These are phyloP conservation scores for Penicillium sp. DNA, from an alignment of 2,329 filamentous ascomycete species.

Conservation along the genomic window DNA sequence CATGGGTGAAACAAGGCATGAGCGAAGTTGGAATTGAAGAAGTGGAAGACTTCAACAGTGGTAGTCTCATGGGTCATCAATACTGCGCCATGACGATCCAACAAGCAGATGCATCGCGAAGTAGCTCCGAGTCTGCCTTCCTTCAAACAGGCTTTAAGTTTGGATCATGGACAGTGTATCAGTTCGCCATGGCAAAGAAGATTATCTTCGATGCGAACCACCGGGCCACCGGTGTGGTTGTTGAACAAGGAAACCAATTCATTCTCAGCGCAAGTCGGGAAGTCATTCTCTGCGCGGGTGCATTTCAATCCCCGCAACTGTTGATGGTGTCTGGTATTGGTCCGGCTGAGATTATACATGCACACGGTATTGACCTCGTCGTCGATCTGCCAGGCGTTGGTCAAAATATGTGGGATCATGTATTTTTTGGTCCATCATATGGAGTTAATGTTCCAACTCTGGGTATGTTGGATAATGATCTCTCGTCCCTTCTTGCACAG, in stretches of 20 bases:
- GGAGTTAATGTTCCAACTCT: conserved; percentile 29
- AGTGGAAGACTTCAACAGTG: conserved; percentile 46
- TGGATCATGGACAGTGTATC: conserved; percentile 43
- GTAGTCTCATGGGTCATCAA: conserved; percentile 44
- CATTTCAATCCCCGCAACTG: conserved; percentile 57
- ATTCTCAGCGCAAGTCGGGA: conserved; percentile 54
- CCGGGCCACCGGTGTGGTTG: conserved; percentile 50
- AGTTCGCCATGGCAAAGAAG: conserved; percentile 46
- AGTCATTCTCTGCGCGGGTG: conserved; percentile 53
- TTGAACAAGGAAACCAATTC: conserved; percentile 40
- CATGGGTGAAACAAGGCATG: conserved; percentile 41
- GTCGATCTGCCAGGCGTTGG: conserved; percentile 37
- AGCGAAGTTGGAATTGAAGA: conserved; percentile 44
- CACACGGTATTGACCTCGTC: conserved; percentile 30
- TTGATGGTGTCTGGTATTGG: conserved; percentile 57
- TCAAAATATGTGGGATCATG: conserved; percentile 40
- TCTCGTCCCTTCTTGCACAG: conserved; percentile 17
- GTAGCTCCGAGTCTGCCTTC: conserved; percentile 49
- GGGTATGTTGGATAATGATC: conserved; percentile 18
- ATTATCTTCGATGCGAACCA: conserved; percentile 54
- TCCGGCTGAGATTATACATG: conserved; percentile 30
- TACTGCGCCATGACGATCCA: conserved; percentile 53
- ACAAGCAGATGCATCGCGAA: conserved; percentile 50
- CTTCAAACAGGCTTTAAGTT: conserved; percentile 22
- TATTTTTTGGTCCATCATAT: conserved; percentile 33